These are phyloP conservation scores for Penicillium sp. DNA, from an alignment of 2,329 filamentous ascomycete species.

Conservation along the genomic window DNA sequence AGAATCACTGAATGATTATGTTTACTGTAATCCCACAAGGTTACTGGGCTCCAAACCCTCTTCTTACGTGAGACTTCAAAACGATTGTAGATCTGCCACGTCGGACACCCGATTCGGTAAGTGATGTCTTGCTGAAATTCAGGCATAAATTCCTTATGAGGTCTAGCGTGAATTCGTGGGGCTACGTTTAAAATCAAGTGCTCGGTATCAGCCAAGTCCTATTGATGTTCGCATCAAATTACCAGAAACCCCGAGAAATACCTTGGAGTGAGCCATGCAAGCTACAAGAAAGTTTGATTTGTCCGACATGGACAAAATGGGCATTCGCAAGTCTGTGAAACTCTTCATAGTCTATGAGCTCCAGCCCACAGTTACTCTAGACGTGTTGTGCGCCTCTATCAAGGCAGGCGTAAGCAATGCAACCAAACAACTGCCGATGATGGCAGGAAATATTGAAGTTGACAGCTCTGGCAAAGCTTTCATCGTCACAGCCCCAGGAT, in stretches of 20 bases:
- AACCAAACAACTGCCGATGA: slow-evolving; percentile 17
- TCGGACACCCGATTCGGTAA: neutral
- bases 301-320: slow-evolving; percentile 23
- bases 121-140: neutral
- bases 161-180: neutral
- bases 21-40: too few relatives aligned
- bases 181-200: neutral
- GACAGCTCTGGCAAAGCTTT: slow-evolving; percentile 13
- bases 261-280: neutral
- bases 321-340: slow-evolving; percentile 19
- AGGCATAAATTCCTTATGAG: neutral
- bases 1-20: neutral
- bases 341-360: slow-evolving; percentile 21
- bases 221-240: neutral
- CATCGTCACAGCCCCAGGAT: slow-evolving; percentile 8
- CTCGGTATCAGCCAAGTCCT: neutral
- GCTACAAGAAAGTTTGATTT: slow-evolving; percentile 16
- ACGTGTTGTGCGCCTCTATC: slow-evolving; percentile 15
- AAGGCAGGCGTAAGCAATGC: slow-evolving; percentile 19
- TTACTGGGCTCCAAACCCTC: neutral
- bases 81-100: neutral
- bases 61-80: neutral
- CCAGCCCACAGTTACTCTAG: slow-evolving; percentile 1
- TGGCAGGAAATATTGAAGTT: slow-evolving; percentile 18
- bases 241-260: neutral